Conservation (phyloP, 2,329 filamentous ascomycete genomes). For the Talaromyces pinophilus region DNA sequence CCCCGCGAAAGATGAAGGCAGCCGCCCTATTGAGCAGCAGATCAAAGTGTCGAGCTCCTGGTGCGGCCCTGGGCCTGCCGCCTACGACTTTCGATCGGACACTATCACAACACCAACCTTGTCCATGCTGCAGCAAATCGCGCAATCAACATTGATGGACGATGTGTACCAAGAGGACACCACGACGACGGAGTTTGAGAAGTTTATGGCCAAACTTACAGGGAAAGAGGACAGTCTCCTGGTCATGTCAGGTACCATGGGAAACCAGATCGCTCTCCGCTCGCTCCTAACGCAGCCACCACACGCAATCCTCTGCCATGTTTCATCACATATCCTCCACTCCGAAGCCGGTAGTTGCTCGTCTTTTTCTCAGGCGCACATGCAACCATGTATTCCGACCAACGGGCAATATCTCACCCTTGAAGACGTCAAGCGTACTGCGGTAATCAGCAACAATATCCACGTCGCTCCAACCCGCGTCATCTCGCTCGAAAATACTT, state of each 20-base stretch:
- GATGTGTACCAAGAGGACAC: slow-evolving; percentile 22
- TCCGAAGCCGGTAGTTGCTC: slow-evolving; percentile 7
- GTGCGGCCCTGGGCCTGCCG: slow-evolving; percentile 12
- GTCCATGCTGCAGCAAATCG: slow-evolving; percentile 20
- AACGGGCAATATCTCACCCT: slow-evolving; percentile 21
- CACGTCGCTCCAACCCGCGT: slow-evolving; percentile 75
- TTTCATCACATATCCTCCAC: neutral
- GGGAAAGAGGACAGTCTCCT: slow-evolving; percentile 12
- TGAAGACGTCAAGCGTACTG: slow-evolving; percentile 62
- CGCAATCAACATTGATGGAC: slow-evolving; percentile 17
- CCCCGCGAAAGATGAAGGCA: neutral
- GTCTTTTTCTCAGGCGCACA: slow-evolving; percentile 20
- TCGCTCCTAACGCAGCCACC: slow-evolving; percentile 12
- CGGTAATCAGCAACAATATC: slow-evolving; percentile 65
- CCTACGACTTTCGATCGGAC: slow-evolving; percentile 22
- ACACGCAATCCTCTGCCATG: slow-evolving; percentile 13
- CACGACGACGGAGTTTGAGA: slow-evolving; percentile 18
- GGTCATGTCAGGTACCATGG: slow-evolving; percentile 14
- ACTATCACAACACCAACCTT: slow-evolving; percentile 23
- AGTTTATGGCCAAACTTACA: slow-evolving; percentile 7
- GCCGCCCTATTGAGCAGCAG: neutral
- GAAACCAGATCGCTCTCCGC: slow-evolving; percentile 14
- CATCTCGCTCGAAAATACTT: slow-evolving; percentile 46
- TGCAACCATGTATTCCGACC: slow-evolving; percentile 19
- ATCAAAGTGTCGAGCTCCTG: slow-evolving; percentile 3